Conservation (phyloP, 495 filamentous ascomycete genomes). For the Aspergillus bertholletiae region DNA sequence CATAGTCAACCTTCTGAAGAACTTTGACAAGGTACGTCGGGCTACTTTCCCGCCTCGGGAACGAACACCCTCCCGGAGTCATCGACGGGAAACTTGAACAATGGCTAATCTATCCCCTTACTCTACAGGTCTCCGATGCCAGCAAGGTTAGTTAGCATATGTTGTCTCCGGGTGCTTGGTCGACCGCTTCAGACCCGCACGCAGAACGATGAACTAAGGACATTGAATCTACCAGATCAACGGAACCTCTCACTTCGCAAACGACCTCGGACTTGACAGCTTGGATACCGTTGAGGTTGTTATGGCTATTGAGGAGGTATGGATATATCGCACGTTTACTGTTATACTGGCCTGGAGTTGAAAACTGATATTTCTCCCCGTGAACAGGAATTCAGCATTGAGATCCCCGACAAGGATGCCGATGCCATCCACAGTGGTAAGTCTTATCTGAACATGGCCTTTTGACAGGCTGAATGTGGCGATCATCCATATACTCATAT, state of each 20-base stretch:
- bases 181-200: background rate
- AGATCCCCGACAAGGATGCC: slow-evolving; percentile 99
- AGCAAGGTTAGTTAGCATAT: slow-evolving; percentile 58
- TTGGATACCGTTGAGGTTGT: slow-evolving; percentile 98
- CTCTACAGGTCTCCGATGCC: slow-evolving; percentile 64
- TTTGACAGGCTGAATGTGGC: background rate
- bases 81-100: slow-evolving; percentile 11
- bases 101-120: slow-evolving; percentile 7
- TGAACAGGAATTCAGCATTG: slow-evolving; percentile 98
- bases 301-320: slow-evolving; percentile 99
- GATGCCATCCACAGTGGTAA: slow-evolving; percentile 94
- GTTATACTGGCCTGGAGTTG: slow-evolving; percentile 1
- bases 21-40: slow-evolving; percentile 90
- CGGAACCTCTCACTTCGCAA: slow-evolving; percentile 80
- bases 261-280: slow-evolving; percentile 94
- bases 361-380: slow-evolving; percentile 17
- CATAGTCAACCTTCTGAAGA: slow-evolving; percentile 86
- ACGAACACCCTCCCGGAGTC: background rate
- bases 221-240: slow-evolving; percentile 58
- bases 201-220: background rate
- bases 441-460: slow-evolving; percentile 28
- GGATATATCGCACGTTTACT: slow-evolving; percentile 27
- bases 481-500: slow-evolving; percentile 14
- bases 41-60: background rate
- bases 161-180: background rate